A percentile compares a stretch with the other conserved stretches of the same genome.
Evolutionary conservation across 2,329 filamentous ascomycete species (phyloP).

Genomic region (Fusarium clavum): DNA sequence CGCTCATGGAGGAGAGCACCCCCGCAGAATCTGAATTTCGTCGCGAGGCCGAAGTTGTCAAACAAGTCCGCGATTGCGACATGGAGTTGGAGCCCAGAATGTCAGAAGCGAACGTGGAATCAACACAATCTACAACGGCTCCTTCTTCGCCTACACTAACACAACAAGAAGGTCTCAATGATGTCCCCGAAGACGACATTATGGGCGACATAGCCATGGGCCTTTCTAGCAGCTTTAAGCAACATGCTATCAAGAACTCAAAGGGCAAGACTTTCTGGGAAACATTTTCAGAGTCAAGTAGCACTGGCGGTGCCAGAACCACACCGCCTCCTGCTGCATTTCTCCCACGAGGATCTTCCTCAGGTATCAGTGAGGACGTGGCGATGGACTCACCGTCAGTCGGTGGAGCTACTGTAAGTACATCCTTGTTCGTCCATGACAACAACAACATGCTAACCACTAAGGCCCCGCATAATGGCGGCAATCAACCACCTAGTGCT

Average conservation of each 20-base stretch:
- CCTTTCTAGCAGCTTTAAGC: conserved; percentile 77
- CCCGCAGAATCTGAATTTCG: conserved; percentile 90
- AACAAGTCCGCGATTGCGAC: conserved; percentile 93
- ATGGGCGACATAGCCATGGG: conserved; percentile 66
- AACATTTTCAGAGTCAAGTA: conserved; percentile 76
- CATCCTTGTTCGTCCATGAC: conserved; percentile 9
- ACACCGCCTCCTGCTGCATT: conserved; percentile 76
- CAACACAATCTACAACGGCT: conserved; percentile 65
- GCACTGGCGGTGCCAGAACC: conserved; percentile 60
- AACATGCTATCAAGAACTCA: conserved; percentile 77
- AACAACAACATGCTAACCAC: conserved; percentile 32
- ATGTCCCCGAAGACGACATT: conserved; percentile 76
- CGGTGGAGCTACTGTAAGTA: conserved; percentile 51
- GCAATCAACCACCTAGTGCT: conserved; percentile 67
- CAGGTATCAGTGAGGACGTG: conserved; percentile 75
- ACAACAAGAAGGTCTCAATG: conserved; percentile 73
- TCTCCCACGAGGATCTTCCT: conserved; percentile 69
- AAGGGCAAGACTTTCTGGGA: conserved; percentile 80
- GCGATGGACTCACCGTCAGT: conserved; percentile 76
- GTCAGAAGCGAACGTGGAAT: conserved; percentile 54
- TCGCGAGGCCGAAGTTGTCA: conserved; percentile 93
- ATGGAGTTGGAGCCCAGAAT: conserved; percentile 67
- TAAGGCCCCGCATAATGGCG: conserved; percentile 47
- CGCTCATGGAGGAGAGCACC: conserved; percentile 86
- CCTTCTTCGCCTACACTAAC: conserved; percentile 77